Evolutionary conservation across 2,329 filamentous ascomycete genomes (phyloP).

Genomic region (Zelopaecilomyces penicillatus): DNA sequence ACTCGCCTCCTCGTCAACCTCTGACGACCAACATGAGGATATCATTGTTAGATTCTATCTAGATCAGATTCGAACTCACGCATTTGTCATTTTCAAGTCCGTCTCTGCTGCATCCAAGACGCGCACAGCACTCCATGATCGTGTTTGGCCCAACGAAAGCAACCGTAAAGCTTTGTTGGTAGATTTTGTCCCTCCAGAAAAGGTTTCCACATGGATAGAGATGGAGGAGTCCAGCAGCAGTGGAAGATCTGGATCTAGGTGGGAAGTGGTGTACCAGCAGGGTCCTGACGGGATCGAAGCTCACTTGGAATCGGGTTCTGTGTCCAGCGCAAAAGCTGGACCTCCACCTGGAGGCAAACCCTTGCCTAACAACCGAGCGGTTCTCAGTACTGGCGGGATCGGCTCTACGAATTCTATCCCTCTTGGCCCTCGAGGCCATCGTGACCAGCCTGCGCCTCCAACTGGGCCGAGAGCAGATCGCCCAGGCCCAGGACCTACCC

Average conservation of each 20-base stretch:
- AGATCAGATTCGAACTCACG: conserved; percentile 80
- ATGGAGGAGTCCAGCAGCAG: conserved; percentile 48
- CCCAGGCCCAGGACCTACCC: conserved; percentile 21
- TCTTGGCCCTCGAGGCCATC: conserved; percentile 25
- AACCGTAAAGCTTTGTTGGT: conserved; percentile 78
- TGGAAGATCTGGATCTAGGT: conserved; percentile 41
- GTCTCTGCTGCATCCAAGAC: conserved; percentile 66
- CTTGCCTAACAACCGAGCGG: not conserved
- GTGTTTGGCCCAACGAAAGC: conserved; percentile 79
- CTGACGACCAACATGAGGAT: conserved; percentile 40
- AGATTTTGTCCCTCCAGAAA: conserved; percentile 77
- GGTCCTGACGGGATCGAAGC: conserved; percentile 49
- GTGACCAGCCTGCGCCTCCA: conserved; percentile 15
- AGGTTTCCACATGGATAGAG: conserved; percentile 65
- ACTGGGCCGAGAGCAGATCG: conserved; percentile 33
- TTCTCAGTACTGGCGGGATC: conserved; percentile 7
- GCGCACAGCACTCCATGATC: conserved; percentile 65
- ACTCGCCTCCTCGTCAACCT: conserved; percentile 49
- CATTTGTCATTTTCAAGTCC: conserved; percentile 65
- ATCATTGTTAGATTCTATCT: conserved; percentile 63
- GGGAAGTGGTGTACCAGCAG: conserved; percentile 65
- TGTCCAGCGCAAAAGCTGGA: conserved; percentile 12
- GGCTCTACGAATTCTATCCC: conserved; percentile 27
- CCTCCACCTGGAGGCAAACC: conserved; percentile 6
- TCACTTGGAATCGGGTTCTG: conserved; percentile 33